These are phyloP conservation scores for Xylaria polymorpha DNA, from an alignment of 2,329 filamentous ascomycete species.

Conservation along the genomic window DNA sequence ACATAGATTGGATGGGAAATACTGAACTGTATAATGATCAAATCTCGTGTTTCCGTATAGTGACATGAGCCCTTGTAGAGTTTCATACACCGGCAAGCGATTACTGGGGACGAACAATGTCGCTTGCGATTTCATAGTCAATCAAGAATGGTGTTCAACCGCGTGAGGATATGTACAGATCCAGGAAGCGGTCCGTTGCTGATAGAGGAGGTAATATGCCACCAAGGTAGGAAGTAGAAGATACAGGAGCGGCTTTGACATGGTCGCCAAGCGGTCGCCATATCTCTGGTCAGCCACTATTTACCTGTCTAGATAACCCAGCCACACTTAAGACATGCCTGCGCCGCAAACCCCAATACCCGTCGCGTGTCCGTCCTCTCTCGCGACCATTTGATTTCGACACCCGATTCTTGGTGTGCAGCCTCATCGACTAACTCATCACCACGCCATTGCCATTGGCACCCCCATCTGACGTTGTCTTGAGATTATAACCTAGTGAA, in stretches of 20 bases:
- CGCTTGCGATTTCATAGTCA: not conserved
- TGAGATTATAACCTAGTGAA: not conserved
- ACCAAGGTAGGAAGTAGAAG: not conserved
- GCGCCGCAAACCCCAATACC: conserved; percentile 33
- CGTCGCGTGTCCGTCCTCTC: conserved; percentile 29
- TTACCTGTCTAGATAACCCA: not conserved
- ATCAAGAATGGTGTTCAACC: not conserved
- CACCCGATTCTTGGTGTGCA: conserved; percentile 18
- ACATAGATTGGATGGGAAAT: conserved; percentile 44
- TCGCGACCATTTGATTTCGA: conserved; percentile 34
- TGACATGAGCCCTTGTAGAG: conserved; percentile 26
- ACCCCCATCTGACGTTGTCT: conserved; percentile 8
- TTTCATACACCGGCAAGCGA: not conserved
- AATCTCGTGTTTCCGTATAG: conserved; percentile 28
- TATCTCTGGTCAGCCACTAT: not conserved
- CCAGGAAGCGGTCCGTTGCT: not conserved
- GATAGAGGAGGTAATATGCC: not conserved
- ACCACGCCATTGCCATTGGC: conserved; percentile 16
- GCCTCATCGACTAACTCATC: conserved; percentile 30
- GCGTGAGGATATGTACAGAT: not conserved
- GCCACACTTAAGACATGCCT: conserved; percentile 19
- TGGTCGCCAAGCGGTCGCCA: conserved; percentile 13
- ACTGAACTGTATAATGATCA: conserved; percentile 44
- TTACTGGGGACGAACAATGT: not conserved
- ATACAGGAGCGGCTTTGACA: not conserved